Conservation (phyloP, 2,329 filamentous ascomycete genomes). For the Penicillium psychrosexuale region DNA sequence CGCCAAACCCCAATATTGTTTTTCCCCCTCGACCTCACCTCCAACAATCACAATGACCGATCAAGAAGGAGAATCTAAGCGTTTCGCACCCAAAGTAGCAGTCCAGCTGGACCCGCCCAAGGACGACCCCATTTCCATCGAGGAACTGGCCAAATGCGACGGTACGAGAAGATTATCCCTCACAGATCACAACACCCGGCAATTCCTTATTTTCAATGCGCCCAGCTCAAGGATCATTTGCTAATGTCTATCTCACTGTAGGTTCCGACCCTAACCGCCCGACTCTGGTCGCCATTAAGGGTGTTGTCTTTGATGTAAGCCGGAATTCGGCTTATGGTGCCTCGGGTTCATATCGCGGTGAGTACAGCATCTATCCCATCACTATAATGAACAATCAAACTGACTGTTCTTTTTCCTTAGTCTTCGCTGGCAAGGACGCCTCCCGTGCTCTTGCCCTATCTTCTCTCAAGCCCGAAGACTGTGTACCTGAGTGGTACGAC, state of each 20-base stretch:
- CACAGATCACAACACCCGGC: neutral
- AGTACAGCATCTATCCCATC: conserved; percentile 25
- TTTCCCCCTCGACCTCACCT: conserved; percentile 23
- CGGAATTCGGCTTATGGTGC: conserved; percentile 83
- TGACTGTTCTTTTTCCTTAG: conserved; percentile 46
- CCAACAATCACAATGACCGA: conserved; percentile 27
- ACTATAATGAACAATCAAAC: neutral
- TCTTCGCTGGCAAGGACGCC: conserved; percentile 93
- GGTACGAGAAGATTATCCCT: conserved; percentile 56
- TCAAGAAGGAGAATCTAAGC: conserved; percentile 31
- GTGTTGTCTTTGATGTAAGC: conserved; percentile 90
- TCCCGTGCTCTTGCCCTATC: conserved; percentile 87
- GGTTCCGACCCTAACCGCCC: conserved; percentile 47
- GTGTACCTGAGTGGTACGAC: conserved; percentile 75
- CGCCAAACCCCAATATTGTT: conserved; percentile 18
- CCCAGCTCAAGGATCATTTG: neutral
- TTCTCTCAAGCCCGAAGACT: conserved; percentile 82
- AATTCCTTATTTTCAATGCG: neutral
- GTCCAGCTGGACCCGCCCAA: conserved; percentile 74
- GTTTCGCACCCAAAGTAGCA: conserved; percentile 42
- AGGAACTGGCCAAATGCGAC: conserved; percentile 76
- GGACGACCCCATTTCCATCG: conserved; percentile 76
- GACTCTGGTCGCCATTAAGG: conserved; percentile 67
- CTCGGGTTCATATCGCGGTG: conserved; percentile 82
- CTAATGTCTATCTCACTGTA: conserved; percentile 12